Percentiles rank a stretch among this genome's conserved stretches.
These are phyloP conservation scores for Populus euphratica DNA, from an alignment of 345 rosid species.

Conservation along the genomic window DNA sequence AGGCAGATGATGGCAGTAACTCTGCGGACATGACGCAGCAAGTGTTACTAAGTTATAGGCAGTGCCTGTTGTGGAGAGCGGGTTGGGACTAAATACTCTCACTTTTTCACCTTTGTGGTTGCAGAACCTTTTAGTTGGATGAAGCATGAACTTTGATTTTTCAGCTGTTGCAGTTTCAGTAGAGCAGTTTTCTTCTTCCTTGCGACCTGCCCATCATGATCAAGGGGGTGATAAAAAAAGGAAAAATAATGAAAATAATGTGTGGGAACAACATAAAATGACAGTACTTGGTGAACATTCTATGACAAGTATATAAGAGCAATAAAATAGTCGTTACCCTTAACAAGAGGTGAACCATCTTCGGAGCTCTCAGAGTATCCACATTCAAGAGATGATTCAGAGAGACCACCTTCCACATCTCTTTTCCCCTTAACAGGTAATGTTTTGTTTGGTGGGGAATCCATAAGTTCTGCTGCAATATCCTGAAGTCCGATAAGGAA, in stretches of 20 bases:
- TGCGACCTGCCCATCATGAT: slow-evolving; percentile 32
- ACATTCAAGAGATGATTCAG: slow-evolving; percentile 51
- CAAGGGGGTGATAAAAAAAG: not conserved
- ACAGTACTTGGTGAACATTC: not conserved
- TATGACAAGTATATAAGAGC: not conserved
- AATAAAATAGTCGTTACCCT: slow-evolving; percentile 24
- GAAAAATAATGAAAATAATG: slow-evolving; percentile 3
- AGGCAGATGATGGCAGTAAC: not conserved
- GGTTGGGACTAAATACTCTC: slow-evolving; percentile 36
- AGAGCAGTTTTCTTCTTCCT: slow-evolving; percentile 27
- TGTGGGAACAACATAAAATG: not conserved
- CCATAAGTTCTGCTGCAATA: slow-evolving; percentile 35
- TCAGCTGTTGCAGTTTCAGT: slow-evolving; percentile 28
- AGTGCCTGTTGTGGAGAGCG: slow-evolving; percentile 53
- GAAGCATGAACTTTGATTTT: slow-evolving; percentile 38
- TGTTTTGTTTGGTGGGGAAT: slow-evolving; percentile 35
- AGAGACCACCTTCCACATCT: slow-evolving; percentile 34
- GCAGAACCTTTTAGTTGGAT: slow-evolving; percentile 44
- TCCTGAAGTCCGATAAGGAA: slow-evolving; percentile 57
- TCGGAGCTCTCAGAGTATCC: slow-evolving; percentile 40
- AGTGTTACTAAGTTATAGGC: slow-evolving; percentile 13
- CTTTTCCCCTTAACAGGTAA: slow-evolving; percentile 29
- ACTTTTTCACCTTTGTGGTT: slow-evolving; percentile 33
- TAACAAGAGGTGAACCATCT: slow-evolving; percentile 44
- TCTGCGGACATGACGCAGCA: slow-evolving; percentile 9